phyloP scores from a whole-genome alignment of 164 flowering plant genomes.

The Akebia trifoliata region DNA sequence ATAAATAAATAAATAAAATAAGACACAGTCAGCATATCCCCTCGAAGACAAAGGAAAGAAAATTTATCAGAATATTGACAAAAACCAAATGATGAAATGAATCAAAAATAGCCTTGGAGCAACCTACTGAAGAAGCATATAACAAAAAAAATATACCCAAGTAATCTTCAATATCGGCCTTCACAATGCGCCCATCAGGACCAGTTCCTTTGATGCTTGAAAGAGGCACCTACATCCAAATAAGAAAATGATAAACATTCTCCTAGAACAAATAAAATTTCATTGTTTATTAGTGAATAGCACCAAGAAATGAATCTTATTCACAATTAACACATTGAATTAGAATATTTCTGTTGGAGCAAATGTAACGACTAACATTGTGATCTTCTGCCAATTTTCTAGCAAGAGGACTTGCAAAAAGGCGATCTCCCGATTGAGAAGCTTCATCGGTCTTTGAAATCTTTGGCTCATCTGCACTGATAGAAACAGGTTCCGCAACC shows the following conservation, averaged over 20 bases:
- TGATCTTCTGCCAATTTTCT: constrained; percentile 84
- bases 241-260: not conserved
- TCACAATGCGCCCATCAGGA: constrained; percentile 86
- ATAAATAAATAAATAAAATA: not conserved
- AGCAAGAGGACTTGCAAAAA: constrained; percentile 90
- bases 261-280: not conserved
- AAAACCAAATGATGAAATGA: not conserved
- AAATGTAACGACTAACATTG: constrained; percentile 38
- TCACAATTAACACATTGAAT: not conserved
- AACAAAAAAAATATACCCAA: constrained; percentile 47
- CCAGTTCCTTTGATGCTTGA: constrained; percentile 93
- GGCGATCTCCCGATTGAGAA: constrained; percentile 52
- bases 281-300: not conserved
- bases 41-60: not conserved
- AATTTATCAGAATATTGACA: not conserved
- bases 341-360: not conserved
- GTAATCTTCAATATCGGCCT: constrained; percentile 96
- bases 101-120: not conserved
- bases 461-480: constrained; percentile 44
- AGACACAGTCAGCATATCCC: not conserved
- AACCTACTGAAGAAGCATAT: not conserved
- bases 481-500: constrained; percentile 37
- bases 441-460: constrained; percentile 38
- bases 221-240: constrained; percentile 52
- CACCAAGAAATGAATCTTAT: too few species aligned